These are phyloP conservation scores for Monilinia vaccinii-corymbosi DNA, from an alignment of 2,329 filamentous ascomycete species.

Conservation along the genomic window DNA sequence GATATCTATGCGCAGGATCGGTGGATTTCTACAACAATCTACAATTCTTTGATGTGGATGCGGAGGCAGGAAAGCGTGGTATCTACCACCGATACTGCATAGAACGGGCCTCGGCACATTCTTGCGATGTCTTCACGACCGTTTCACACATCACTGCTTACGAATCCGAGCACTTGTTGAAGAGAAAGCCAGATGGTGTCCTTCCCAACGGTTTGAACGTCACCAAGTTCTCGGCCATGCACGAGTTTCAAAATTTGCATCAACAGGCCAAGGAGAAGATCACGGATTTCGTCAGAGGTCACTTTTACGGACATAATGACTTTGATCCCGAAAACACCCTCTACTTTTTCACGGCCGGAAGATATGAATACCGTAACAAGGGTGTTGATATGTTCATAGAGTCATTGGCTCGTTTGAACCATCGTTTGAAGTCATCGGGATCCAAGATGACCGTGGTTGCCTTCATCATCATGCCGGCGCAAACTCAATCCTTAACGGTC, in stretches of 20 bases:
- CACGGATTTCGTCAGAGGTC: constrained; percentile 92
- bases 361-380: constrained; percentile 97
- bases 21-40: constrained; percentile 99
- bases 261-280: constrained; percentile 97
- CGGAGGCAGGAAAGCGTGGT: constrained; percentile 92
- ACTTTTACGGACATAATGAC: constrained; percentile 97
- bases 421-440: constrained; percentile 73
- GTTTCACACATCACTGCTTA: constrained; percentile 98
- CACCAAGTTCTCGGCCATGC: constrained; percentile 95
- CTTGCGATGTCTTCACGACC: constrained; percentile 94
- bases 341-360: constrained; percentile 94
- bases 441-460: constrained; percentile 93
- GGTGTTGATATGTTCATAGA: constrained; percentile 99
- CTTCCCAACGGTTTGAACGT: constrained; percentile 95
- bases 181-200: constrained; percentile 95
- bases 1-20: constrained; percentile 93
- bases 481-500: constrained; percentile 89
- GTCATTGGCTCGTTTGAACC: constrained; percentile 86
- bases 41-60: constrained; percentile 91
- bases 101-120: constrained; percentile 84
- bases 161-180: constrained; percentile 93
- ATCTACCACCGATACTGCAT: constrained; percentile 99
- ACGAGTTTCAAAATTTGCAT: constrained; percentile 98
- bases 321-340: constrained; percentile 95
- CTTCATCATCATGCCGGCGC: constrained; percentile 97